These are phyloP conservation scores for Prosopis cineraria DNA, from an alignment of 306 rosid species.

Conservation along the genomic window DNA sequence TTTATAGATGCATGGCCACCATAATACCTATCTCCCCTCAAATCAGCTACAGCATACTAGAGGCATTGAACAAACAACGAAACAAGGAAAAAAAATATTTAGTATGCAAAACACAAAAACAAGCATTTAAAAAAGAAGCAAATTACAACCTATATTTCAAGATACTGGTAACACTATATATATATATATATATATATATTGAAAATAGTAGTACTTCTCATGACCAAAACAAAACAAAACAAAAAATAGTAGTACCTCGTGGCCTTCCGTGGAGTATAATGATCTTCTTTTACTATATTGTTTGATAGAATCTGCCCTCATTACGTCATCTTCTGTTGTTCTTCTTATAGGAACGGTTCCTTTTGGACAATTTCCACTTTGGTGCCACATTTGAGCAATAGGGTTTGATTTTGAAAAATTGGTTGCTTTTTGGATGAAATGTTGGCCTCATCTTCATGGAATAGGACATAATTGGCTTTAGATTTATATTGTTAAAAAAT, in stretches of 20 bases:
- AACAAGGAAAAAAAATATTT: background rate
- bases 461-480: background rate
- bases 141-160: too few relatives aligned
- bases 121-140: too few relatives aligned
- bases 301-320: slow-evolving; percentile 49
- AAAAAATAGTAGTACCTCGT: slow-evolving; percentile 47
- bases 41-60: background rate
- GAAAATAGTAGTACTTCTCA: too few relatives aligned
- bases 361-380: slow-evolving; percentile 36
- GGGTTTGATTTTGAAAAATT: slow-evolving; percentile 2
- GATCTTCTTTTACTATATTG: slow-evolving; percentile 21
- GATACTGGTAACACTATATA: too few relatives aligned
- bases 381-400: slow-evolving; percentile 26
- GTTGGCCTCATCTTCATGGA: background rate
- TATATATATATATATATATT: too few relatives aligned
- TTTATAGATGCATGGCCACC: background rate
- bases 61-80: too few relatives aligned
- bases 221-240: too few relatives aligned
- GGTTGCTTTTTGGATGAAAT: background rate
- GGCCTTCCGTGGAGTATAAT: slow-evolving; percentile 42
- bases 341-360: slow-evolving; percentile 57
- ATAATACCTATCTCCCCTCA: background rate
- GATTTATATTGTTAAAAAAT: too few relatives aligned
- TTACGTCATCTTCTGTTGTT: slow-evolving; percentile 45
- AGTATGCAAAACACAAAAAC: too few relatives aligned